phyloP scores from a whole-genome alignment of 345 rosid genomes.

The Pelargonium nanum region DNA sequence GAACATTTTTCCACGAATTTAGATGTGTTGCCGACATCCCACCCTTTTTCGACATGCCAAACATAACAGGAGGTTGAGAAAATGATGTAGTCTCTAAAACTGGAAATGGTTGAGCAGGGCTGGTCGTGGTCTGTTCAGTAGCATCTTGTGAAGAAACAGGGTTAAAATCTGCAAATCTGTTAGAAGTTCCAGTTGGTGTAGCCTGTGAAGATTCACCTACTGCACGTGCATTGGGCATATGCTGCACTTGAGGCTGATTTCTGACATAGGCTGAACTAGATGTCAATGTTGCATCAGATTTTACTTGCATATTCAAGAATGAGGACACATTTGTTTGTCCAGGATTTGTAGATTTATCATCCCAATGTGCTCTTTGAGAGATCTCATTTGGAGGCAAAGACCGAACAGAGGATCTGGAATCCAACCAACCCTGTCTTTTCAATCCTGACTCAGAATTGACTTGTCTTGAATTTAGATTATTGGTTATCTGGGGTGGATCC shows the following conservation, averaged over 20 bases:
- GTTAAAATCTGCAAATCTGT: background rate
- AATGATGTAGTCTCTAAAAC: constrained; percentile 34
- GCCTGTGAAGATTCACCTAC: background rate
- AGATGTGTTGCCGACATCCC: constrained; percentile 26
- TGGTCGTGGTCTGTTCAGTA: constrained; percentile 6
- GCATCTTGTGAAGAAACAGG: background rate
- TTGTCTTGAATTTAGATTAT: constrained; percentile 19
- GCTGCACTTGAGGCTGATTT: constrained; percentile 35
- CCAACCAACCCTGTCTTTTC: constrained; percentile 31
- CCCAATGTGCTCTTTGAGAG: constrained; percentile 30
- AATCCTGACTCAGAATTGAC: constrained; percentile 29
- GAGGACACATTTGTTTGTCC: constrained; percentile 25
- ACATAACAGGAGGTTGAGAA: constrained; percentile 25
- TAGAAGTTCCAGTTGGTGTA: background rate
- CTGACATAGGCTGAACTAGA: constrained; percentile 41
- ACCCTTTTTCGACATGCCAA: constrained; percentile 31
- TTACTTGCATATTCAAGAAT: constrained; percentile 16
- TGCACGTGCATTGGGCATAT: constrained; percentile 16
- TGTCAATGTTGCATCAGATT: constrained; percentile 18
- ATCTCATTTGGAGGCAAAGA: constrained; percentile 27
- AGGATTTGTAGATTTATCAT: constrained; percentile 19
- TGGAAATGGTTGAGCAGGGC: constrained; percentile 33
- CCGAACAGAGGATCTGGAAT: constrained; percentile 36
- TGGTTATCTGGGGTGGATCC: constrained; percentile 22
- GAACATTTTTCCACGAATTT: constrained; percentile 28